Conservation (phyloP, 768 basidiomycete genomes). For the Fomitopsis pulvina region DNA sequence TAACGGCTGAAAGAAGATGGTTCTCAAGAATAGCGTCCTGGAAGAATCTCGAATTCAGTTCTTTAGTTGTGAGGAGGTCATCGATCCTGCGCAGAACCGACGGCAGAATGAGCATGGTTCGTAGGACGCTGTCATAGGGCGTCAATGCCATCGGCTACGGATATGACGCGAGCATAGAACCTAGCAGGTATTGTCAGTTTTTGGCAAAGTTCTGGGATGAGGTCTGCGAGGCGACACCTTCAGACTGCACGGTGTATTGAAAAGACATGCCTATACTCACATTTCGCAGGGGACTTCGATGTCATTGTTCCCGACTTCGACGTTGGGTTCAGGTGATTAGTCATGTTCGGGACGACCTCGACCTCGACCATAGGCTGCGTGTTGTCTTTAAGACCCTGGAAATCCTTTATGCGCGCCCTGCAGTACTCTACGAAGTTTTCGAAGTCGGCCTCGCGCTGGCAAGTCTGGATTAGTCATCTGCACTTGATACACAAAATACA, state of each 20-base stretch:
- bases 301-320: constrained; percentile 33
- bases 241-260: constrained; percentile 18
- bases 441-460: constrained; percentile 61
- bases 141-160: neutral
- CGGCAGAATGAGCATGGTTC: constrained; percentile 65
- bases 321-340: constrained; percentile 56
- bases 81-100: constrained; percentile 70
- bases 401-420: constrained; percentile 52
- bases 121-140: constrained; percentile 43
- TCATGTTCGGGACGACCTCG: constrained; percentile 37
- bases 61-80: constrained; percentile 67
- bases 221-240: constrained; percentile 42
- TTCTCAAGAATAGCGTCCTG: constrained; percentile 53
- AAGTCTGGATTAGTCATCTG: no score
- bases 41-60: constrained; percentile 69
- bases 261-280: constrained; percentile 33
- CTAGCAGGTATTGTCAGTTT: constrained; percentile 70
- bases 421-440: constrained; percentile 61
- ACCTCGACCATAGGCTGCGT: constrained; percentile 73
- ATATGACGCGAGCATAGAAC: constrained; percentile 29
- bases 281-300: constrained; percentile 45
- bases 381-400: constrained; percentile 53
- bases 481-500: neutral
- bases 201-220: constrained; percentile 79
- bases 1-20: constrained; percentile 58